These are phyloP conservation scores for Anisodus acutangulus DNA, from an alignment of 257 asterid genomes.

Conservation along the genomic window DNA sequence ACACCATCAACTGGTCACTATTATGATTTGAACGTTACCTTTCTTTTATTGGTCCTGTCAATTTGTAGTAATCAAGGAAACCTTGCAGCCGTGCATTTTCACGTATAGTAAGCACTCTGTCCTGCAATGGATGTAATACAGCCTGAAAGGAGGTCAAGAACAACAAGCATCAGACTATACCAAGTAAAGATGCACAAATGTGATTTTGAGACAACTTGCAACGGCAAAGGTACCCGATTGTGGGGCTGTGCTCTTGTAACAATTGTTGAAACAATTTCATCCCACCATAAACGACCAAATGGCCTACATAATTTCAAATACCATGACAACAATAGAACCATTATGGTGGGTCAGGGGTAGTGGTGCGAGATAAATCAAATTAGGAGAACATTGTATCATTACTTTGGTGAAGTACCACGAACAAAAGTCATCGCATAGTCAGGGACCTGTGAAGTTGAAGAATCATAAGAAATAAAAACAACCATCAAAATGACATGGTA, in stretches of 20 bases:
- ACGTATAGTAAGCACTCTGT: constrained; percentile 80
- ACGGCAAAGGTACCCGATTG: constrained; percentile 56
- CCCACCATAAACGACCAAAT: constrained; percentile 94
- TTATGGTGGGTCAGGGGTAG: background rate
- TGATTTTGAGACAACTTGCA: background rate
- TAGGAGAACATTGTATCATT: background rate
- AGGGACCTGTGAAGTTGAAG: constrained; percentile 60
- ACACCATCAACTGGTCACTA: background rate
- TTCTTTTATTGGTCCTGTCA: constrained; percentile 74
- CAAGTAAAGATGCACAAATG: background rate
- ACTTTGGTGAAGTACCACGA: constrained; percentile 72
- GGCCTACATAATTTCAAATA: constrained; percentile 55
- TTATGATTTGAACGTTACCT: constrained; percentile 46
- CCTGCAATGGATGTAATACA: constrained; percentile 70
- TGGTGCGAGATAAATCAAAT: background rate
- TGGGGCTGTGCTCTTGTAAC: constrained; percentile 93
- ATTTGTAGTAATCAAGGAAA: constrained; percentile 76
- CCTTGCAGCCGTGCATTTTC: constrained; percentile 96
- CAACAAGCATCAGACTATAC: background rate
- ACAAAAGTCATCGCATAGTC: constrained; percentile 76
- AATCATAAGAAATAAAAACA: background rate
- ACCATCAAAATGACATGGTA: too few relatives aligned
- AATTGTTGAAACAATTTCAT: constrained; percentile 85
- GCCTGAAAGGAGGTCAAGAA: constrained; percentile 40
- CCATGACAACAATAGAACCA: background rate